Percentiles rank a stretch among this genome's conserved stretches.
These are phyloP conservation scores for Golubevia sp. DNA, from an alignment of 1,284 basidiomycete species.

Conservation along the genomic window DNA sequence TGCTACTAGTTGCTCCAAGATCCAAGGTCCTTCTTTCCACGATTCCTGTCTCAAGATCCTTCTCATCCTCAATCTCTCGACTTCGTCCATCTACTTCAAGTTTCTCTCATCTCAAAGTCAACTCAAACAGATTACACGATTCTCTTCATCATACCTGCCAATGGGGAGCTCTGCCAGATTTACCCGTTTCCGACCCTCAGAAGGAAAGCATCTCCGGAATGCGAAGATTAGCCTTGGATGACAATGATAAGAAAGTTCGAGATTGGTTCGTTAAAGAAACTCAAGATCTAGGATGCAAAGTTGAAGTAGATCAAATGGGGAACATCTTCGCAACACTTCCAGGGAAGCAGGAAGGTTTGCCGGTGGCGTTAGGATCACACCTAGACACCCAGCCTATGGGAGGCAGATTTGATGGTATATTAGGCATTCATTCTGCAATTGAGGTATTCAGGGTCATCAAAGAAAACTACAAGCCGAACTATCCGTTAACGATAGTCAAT, in stretches of 20 bases:
- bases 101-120: constrained; percentile 33
- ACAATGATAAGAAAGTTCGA: constrained; percentile 48
- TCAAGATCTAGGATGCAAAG: constrained; percentile 43
- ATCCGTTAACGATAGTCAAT: neutral
- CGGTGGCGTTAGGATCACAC: constrained; percentile 47
- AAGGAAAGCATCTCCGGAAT: constrained; percentile 14
- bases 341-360: constrained; percentile 23
- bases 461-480: constrained; percentile 4
- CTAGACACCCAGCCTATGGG: constrained; percentile 52
- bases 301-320: constrained; percentile 46
- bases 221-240: constrained; percentile 40
- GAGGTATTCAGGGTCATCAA: constrained; percentile 16
- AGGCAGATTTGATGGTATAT: constrained; percentile 51
- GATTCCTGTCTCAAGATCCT: too few relatives aligned
- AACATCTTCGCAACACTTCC: constrained; percentile 54
- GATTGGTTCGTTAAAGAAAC: constrained; percentile 50
- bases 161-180: constrained; percentile 34
- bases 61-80: too few relatives aligned
- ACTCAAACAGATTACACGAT: constrained; percentile 39
- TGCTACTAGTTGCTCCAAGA: too few relatives aligned
- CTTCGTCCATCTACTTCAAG: too few relatives aligned
- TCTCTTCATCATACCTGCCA: constrained; percentile 53
- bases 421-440: constrained; percentile 37
- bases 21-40: too few relatives aligned
- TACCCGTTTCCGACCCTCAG: too few relatives aligned